phyloP scores from a whole-genome alignment of 1,139 yeast genomes.

The Entelexis sorbosivorans region DNA sequence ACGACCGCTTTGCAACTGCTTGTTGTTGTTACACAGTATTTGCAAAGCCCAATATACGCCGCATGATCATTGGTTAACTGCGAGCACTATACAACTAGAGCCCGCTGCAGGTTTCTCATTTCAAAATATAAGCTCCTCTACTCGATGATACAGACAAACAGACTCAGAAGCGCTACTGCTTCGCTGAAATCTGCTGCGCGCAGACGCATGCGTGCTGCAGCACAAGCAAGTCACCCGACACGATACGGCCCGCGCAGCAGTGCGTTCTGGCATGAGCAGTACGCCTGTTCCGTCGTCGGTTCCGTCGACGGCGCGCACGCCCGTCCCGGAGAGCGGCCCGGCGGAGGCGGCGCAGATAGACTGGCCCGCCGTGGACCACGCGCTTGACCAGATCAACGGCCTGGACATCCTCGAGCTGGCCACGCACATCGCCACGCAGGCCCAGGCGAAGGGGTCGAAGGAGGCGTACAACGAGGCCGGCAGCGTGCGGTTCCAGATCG shows the following conservation, averaged over 20 bases:
- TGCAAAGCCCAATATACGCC: too few relatives aligned
- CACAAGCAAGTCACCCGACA: too few relatives aligned
- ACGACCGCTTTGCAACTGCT: too few relatives aligned
- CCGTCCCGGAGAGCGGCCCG: neutral
- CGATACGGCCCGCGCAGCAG: neutral
- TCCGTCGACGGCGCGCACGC: conserved; percentile 4
- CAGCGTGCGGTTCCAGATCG: conserved; percentile 22
- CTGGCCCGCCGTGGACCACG: conserved; percentile 22
- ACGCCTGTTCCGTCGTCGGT: conserved; percentile 2
- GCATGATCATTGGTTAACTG: too few relatives aligned
- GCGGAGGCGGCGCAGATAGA: conserved; percentile 8
- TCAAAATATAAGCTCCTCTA: too few relatives aligned
- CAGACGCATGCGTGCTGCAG: too few relatives aligned
- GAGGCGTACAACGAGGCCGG: conserved; percentile 26
- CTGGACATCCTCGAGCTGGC: conserved; percentile 24
- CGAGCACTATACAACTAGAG: too few relatives aligned
- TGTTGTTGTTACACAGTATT: too few relatives aligned
- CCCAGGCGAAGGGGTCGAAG: conserved; percentile 22
- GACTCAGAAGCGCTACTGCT: too few relatives aligned
- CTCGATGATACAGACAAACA: too few relatives aligned
- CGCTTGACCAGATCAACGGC: conserved; percentile 17
- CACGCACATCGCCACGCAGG: conserved; percentile 18
- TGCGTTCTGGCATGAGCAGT: neutral
- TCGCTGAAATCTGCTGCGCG: too few relatives aligned
- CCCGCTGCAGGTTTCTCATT: too few relatives aligned